Base-by-base conservation (phyloP, 345 rosid species). In the Populus alba region DNA sequence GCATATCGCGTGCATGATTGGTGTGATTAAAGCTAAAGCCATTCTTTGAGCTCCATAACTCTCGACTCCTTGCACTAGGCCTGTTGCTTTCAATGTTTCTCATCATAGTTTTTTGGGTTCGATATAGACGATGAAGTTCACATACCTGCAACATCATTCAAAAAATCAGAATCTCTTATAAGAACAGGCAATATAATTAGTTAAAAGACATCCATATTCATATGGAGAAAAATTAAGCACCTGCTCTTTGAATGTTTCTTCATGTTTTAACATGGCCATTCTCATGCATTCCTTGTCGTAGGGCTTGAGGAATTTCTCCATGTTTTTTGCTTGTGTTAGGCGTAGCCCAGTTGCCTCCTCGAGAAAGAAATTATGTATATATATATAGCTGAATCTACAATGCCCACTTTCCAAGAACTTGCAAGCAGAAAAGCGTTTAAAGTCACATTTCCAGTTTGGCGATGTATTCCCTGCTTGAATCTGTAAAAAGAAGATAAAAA, bases 241-340 rank as follows among this genome's bases (percentile, higher is more conserved):
- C 99, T 96, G 99, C 76, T 92, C 87, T 87, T 87, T 96, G 89
- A 96, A 96, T 53, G 97, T 96, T 89, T 96, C 90, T 87, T 96
- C 99, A 75, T 96, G 99, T 83, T 91, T 91, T 62, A 96, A 82
- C 88, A 96, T 96, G 81, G 95, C 97, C 94, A 88, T 81, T 87
- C 87, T 94, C 99, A 96, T 91, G 89, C 66, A 85, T 76, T 94
- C 96, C 88, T 88, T 91, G 63, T 92, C 97, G 81, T 88, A 88
- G 59, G 94, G 90, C 79, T 87, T 80, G 45, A 90, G 86, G 75
- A 87, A 80, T 85, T 89, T 93, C 92, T 89, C 98, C 99, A 96
- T 65, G 37, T 23, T 9, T 49, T 35, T 33, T 35, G 70, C 22
- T 35, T 35, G 41, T 10, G 59, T 37, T 17, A 13, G 18, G 66